phyloP scores from a whole-genome alignment of 2,329 filamentous ascomycete species.

The Botrytis medusae region DNA sequence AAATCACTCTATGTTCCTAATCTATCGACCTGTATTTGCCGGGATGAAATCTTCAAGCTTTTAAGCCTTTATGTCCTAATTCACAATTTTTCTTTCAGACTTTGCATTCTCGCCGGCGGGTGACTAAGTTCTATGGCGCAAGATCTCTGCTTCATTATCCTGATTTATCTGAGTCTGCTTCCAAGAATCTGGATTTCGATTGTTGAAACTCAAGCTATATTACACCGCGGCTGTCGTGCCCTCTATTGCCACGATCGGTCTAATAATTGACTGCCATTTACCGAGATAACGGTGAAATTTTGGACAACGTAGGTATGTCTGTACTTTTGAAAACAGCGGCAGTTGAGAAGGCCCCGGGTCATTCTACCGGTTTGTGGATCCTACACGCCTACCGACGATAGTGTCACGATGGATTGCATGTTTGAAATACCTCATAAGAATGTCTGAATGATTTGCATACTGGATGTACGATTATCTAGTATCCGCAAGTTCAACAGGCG shows the following conservation, averaged over 20 bases:
- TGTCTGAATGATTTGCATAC: background rate
- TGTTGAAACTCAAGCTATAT: background rate
- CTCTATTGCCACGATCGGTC: background rate
- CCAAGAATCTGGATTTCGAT: background rate
- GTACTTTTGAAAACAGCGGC: background rate
- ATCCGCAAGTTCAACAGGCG: background rate
- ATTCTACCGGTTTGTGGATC: background rate
- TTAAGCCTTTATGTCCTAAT: too few species aligned
- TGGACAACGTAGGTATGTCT: background rate
- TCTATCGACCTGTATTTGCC: background rate
- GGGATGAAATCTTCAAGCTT: background rate
- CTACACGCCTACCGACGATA: background rate
- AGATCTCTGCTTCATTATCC: background rate
- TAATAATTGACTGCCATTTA: background rate
- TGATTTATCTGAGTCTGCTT: background rate
- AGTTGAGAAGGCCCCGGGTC: background rate
- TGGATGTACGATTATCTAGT: background rate
- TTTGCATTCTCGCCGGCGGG: background rate
- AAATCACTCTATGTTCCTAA: background rate
- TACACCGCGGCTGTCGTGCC: conserved; percentile 13
- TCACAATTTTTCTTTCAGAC: background rate
- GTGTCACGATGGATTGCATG: background rate
- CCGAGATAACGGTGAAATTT: conserved; percentile 4
- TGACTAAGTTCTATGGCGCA: background rate
- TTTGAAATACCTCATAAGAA: background rate